Evolutionary conservation across 441 rosid genomes (phyloP), one percentile per base, ranked within the genome.

Genomic region (Flueggea neowawraea): DNA sequence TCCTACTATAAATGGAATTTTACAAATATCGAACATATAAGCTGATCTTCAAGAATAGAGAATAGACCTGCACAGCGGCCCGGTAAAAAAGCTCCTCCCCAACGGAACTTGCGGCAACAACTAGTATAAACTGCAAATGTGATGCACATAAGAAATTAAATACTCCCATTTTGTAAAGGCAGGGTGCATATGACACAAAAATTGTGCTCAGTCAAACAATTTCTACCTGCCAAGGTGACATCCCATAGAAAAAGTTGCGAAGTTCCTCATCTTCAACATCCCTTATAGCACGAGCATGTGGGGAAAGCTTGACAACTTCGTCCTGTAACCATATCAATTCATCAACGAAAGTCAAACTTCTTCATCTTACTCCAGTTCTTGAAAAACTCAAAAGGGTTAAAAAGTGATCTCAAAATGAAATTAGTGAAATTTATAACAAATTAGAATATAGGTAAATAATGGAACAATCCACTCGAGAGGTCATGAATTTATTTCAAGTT

Each of bases 201-300:
- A 57, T 47, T 31, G 12, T 11, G 22, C 8, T 60, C 39, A 17
- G 17, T 22, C 28, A 2, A 0, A 44, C 39, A 57, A 39, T n/a
- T 44, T 61, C 50, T 61, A 88, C 98, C 97, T 94, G 98, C 93
- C 93, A 90, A 60, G 95, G 93, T 15, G 98, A 87, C 98, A 94
- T 94, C 68, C 98, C 98, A 77, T 88, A 80, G 39, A 88, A 94
- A 84, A 94, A 94, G 67, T 88, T 85, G 60, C 98, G 73, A 22
- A 94, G 88, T 76, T 90, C 98, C 67, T 90, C 97, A 69, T 94
- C 97, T 84, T 94, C 98, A 31, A 94, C 98, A 70, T 94, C 98
- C 69, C 97, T 85, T 51, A 94, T 87, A 2, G 98, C 98, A 12
- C 98, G 93, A 72, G 97, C 98, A 69, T 94, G 93, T 14, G 97